These are phyloP conservation scores for California macrophylla DNA, from an alignment of 441 rosid genomes.

Conservation along the genomic window DNA sequence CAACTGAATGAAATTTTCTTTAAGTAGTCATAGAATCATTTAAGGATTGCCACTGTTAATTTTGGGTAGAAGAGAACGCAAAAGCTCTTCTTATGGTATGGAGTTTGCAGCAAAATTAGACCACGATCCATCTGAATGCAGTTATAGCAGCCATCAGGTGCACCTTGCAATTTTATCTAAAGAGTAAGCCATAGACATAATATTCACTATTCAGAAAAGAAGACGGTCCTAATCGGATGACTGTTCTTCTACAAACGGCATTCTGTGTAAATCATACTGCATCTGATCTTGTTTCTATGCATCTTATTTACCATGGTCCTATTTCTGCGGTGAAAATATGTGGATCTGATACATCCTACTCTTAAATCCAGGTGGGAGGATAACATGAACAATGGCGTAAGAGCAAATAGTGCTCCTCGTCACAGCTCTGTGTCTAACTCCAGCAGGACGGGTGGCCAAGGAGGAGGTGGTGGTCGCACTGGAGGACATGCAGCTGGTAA, in stretches of 20 bases:
- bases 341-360: background rate
- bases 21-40: too few relatives aligned
- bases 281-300: background rate
- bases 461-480: constrained; percentile 33
- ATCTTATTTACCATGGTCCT: background rate
- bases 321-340: background rate
- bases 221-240: background rate
- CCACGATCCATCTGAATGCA: too few relatives aligned
- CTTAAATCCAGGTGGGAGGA: constrained; percentile 77
- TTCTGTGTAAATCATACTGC: background rate
- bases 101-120: too few relatives aligned
- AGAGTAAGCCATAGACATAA: too few relatives aligned
- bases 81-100: too few relatives aligned
- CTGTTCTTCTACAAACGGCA: background rate
- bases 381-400: constrained; percentile 36
- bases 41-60: too few relatives aligned
- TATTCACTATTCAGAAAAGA: too few relatives aligned
- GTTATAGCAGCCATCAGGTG: too few relatives aligned
- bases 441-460: constrained; percentile 34
- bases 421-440: constrained; percentile 31
- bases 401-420: constrained; percentile 30
- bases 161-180: too few relatives aligned
- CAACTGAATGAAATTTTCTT: background rate
- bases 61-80: too few relatives aligned
- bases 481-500: constrained; percentile 25